phyloP scores from a whole-genome alignment of 352 stramenopile species.

The Pythium chondricola region DNA sequence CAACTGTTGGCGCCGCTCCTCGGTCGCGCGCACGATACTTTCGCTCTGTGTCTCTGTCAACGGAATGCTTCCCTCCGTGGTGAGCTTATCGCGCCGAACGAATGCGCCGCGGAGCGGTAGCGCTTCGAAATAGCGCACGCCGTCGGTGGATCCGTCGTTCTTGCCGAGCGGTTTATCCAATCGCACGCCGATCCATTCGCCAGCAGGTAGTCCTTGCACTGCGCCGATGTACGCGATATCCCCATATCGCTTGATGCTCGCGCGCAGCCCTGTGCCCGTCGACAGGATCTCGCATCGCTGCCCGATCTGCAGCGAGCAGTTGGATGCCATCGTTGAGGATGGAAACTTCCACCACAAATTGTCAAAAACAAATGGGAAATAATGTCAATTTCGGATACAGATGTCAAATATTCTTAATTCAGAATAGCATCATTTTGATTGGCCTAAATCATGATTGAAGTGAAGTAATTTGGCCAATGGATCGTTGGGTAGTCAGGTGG shows the following conservation, averaged over 20 bases:
- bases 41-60: slow-evolving; percentile 40
- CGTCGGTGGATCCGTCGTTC: slow-evolving; percentile 54
- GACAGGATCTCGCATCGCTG: slow-evolving; percentile 55
- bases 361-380: too few species aligned
- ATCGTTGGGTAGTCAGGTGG: too few species aligned
- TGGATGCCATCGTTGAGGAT: neutral
- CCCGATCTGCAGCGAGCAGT: slow-evolving; percentile 19
- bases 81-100: slow-evolving; percentile 54
- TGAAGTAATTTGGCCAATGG: neutral
- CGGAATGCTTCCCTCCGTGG: slow-evolving; percentile 46
- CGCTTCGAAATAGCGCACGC: slow-evolving; percentile 60
- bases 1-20: slow-evolving; percentile 38
- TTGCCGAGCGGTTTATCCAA: slow-evolving; percentile 74
- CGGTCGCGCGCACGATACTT: slow-evolving; percentile 41
- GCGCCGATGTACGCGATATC: slow-evolving; percentile 58
- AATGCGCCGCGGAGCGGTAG: slow-evolving; percentile 55
- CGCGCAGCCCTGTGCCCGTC: slow-evolving; percentile 29
- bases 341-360: too few species aligned
- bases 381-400: too few species aligned
- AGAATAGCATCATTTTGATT: too few species aligned
- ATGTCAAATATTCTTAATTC: too few species aligned
- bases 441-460: neutral
- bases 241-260: slow-evolving; percentile 61
- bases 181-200: slow-evolving; percentile 65
- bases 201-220: slow-evolving; percentile 39